Base-by-base conservation (phyloP, 106 monocot species). In the Gastrodia elata region DNA sequence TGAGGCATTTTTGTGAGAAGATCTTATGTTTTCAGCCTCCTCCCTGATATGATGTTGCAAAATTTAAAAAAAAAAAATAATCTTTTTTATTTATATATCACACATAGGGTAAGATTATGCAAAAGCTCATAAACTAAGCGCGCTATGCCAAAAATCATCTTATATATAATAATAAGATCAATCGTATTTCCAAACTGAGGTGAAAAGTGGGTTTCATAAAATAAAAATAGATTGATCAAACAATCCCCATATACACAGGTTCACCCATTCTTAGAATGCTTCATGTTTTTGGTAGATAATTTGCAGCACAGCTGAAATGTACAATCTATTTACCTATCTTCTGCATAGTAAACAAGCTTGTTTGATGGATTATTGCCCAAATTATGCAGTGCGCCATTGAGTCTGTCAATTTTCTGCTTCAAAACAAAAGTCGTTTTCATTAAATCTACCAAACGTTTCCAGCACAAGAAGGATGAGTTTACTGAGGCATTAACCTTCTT, bases 291-390 rank as follows among this genome's bases (percentile, higher is more conserved):
- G n/a, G n/a, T n/a, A n/a, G n/a, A n/a, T n/a, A n/a, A n/a, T n/a
- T n/a, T n/a, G n/a, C n/a, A n/a, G n/a, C n/a, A n/a, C n/a, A n/a
- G n/a, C n/a, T n/a, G n/a, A n/a, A n/a, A n/a, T n/a, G n/a, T n/a
- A n/a, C n/a, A n/a, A n/a, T n/a, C n/a, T n/a, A 56, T 20, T 5
- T 64, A 98, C 93, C 97, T 93, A 78, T 98, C 88, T 76, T 91
- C 97, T 52, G 88, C 93, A 91, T 80, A 98, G 78, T 85, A 98
- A 40, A 93, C 74, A 78, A 87, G 93, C 48, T 88, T 93, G 64
- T 86, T 93, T 71, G 64, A 69, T 57, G 77, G 80, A 30, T 80
- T 71, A 59, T 76, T 81, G 78, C 91, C 86, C 72, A 93, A 35
- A 71, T 65, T 68, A 83, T 98, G 97, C 24, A 97, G 88, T 11